phyloP scores from a whole-genome alignment of 2,329 filamentous ascomycete genomes.

The Fusarium multiceps region DNA sequence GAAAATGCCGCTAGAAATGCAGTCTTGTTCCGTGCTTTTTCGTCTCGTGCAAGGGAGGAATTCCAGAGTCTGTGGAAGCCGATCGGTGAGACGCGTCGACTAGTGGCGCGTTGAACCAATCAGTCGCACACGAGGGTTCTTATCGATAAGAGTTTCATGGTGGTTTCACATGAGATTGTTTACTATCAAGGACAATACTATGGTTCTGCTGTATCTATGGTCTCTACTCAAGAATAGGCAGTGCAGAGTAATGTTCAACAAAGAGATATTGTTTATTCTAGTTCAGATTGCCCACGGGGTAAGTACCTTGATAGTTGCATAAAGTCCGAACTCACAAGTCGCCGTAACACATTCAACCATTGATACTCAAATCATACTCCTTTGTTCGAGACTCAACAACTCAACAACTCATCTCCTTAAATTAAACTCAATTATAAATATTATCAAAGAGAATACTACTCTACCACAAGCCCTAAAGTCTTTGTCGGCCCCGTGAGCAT shows the following conservation, averaged over 20 bases:
- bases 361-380: background rate
- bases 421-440: conserved; percentile 2
- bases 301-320: background rate
- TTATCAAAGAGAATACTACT: conserved; percentile 9
- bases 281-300: background rate
- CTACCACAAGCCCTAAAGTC: conserved; percentile 1
- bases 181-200: background rate
- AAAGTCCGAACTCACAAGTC: background rate
- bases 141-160: conserved; percentile 7
- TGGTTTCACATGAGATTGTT: background rate
- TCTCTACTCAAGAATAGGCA: too few species aligned
- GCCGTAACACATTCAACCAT: too few species aligned
- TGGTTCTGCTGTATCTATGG: background rate
- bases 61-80: background rate
- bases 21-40: background rate
- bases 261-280: too few species aligned
- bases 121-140: fast-evolving
- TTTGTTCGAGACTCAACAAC: background rate
- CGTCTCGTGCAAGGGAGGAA: background rate
- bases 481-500: background rate
- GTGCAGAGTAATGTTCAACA: too few species aligned
- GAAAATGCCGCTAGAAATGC: background rate
- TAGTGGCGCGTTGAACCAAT: background rate
- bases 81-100: background rate
- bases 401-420: background rate